Evolutionary conservation across 345 rosid species (phyloP).

Genomic region (Nephelium lappaceum): DNA sequence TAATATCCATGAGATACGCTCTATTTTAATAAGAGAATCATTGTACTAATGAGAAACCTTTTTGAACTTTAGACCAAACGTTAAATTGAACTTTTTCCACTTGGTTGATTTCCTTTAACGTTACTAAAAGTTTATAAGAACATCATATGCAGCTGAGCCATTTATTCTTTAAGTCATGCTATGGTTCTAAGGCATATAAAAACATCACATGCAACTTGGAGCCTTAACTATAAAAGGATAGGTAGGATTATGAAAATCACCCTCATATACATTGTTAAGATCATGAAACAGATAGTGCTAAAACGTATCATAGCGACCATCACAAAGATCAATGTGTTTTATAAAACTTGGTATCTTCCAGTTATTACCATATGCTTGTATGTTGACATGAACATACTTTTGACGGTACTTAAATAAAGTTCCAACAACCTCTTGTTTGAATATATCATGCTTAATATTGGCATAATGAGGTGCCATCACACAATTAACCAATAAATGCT

Average conservation of each 20-base stretch:
- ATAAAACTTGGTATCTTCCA: slow-evolving; percentile 82
- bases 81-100: slow-evolving; percentile 69
- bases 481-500: slow-evolving; percentile 90
- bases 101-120: slow-evolving; percentile 85
- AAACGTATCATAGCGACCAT: slow-evolving; percentile 97
- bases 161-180: slow-evolving; percentile 94
- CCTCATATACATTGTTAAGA: slow-evolving; percentile 70
- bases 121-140: slow-evolving; percentile 93
- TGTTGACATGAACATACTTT: slow-evolving; percentile 83
- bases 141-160: slow-evolving; percentile 93
- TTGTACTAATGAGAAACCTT: slow-evolving; percentile 68
- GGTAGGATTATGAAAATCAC: slow-evolving; percentile 92
- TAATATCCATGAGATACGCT: slow-evolving; percentile 96
- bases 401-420: slow-evolving; percentile 92
- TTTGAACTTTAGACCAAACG: no score
- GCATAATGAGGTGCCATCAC: slow-evolving; percentile 82
- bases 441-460: slow-evolving; percentile 72
- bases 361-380: slow-evolving; percentile 67
- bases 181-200: no score
- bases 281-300: slow-evolving; percentile 70
- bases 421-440: slow-evolving; percentile 94
- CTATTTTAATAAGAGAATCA: slow-evolving; percentile 77
- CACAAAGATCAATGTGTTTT: slow-evolving; percentile 91
- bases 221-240: slow-evolving; percentile 63
- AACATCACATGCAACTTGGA: no score